phyloP scores from a whole-genome alignment of 345 rosid genomes.

The Populus davidiana region DNA sequence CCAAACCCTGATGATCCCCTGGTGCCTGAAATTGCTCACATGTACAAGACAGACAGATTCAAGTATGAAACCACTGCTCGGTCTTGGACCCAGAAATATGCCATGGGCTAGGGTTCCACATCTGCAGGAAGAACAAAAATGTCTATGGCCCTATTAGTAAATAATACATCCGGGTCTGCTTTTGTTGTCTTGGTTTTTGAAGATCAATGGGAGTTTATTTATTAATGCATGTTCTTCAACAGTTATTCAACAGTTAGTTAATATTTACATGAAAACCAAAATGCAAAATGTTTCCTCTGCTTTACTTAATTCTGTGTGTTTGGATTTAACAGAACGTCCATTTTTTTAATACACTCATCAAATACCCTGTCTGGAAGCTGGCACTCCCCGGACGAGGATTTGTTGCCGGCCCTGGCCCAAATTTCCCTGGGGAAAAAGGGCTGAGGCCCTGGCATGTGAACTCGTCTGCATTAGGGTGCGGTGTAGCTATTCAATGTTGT shows the following conservation, averaged over 20 bases:
- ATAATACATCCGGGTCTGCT: background rate
- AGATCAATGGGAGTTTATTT: background rate
- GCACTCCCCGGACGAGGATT: background rate
- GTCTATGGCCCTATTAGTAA: background rate
- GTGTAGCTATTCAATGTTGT: background rate
- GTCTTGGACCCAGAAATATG: constrained; percentile 23
- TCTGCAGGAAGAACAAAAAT: background rate
- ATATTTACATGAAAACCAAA: background rate
- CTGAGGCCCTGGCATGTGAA: background rate
- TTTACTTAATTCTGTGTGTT: background rate
- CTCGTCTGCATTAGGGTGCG: background rate
- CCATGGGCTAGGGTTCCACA: constrained; percentile 10
- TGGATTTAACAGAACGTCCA: background rate
- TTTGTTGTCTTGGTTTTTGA: background rate
- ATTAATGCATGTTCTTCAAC: background rate
- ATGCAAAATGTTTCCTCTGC: background rate
- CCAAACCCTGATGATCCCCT: constrained; percentile 25
- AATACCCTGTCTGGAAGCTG: background rate
- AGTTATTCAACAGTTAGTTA: background rate
- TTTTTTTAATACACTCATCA: background rate
- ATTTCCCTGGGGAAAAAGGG: background rate
- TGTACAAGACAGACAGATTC: constrained; percentile 20
- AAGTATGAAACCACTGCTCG: constrained; percentile 24
- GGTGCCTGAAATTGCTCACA: constrained; percentile 24
- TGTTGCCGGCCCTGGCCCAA: background rate